phyloP scores from a whole-genome alignment of 768 basidiomycete species.

The Tremella fuciformis region DNA sequence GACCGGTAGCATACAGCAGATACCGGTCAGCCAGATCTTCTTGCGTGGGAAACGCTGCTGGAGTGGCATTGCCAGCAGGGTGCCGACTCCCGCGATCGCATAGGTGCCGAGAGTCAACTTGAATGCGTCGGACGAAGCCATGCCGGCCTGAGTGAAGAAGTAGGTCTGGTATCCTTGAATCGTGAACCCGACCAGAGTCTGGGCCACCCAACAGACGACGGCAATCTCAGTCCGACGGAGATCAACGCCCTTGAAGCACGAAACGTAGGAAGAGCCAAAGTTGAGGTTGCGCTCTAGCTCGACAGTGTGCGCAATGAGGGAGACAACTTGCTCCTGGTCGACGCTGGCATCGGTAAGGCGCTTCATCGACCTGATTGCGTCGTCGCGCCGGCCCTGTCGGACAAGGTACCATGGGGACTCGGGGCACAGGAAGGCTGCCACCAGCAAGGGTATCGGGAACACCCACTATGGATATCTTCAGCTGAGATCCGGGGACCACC shows the following conservation, averaged over 20 bases:
- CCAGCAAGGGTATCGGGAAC: slow-evolving; percentile 26
- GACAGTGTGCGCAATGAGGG: slow-evolving; percentile 52
- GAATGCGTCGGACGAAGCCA: slow-evolving; percentile 7
- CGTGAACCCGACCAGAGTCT: neutral
- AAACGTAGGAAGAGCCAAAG: slow-evolving; percentile 48
- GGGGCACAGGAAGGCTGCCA: slow-evolving; percentile 18
- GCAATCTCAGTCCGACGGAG: slow-evolving; percentile 31
- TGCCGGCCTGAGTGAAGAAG: slow-evolving; percentile 16
- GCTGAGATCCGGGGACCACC: too few relatives aligned
- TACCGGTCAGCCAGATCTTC: slow-evolving; percentile 50
- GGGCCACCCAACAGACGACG: neutral
- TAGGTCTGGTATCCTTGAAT: slow-evolving; percentile 16
- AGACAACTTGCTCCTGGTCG: slow-evolving; percentile 42
- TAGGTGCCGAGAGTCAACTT: slow-evolving; percentile 1
- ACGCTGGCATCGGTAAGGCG: slow-evolving; percentile 21
- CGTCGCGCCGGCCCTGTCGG: slow-evolving; percentile 35
- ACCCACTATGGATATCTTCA: too few relatives aligned
- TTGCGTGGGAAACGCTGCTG: slow-evolving; percentile 49
- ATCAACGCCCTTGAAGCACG: slow-evolving; percentile 38
- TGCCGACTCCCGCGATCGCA: slow-evolving; percentile 2
- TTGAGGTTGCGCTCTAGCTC: slow-evolving; percentile 47
- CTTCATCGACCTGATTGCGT: slow-evolving; percentile 12
- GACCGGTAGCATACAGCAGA: slow-evolving; percentile 36
- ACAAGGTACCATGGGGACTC: slow-evolving; percentile 50
- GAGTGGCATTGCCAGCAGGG: slow-evolving; percentile 19